Evolutionary conservation across 768 basidiomycete genomes (phyloP).

Genomic region (Russula griseocarnosa): DNA sequence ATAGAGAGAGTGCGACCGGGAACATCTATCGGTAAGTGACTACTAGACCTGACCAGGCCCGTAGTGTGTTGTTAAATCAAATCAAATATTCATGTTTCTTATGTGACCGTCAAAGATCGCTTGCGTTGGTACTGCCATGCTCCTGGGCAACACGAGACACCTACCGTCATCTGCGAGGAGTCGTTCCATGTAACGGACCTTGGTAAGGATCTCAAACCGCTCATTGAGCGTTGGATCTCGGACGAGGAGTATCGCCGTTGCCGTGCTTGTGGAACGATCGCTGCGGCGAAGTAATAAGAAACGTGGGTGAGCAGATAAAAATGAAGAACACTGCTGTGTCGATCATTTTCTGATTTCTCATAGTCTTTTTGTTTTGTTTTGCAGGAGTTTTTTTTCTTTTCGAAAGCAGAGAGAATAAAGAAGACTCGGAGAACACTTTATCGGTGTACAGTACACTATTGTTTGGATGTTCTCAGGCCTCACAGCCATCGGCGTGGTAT

Average conservation of each 20-base stretch:
- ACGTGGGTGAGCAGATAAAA: no score
- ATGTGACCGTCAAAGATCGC: slow-evolving; percentile 51
- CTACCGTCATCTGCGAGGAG: slow-evolving; percentile 80
- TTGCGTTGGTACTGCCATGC: slow-evolving; percentile 90
- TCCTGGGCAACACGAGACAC: slow-evolving; percentile 57
- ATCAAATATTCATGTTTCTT: no score
- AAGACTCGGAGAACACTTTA: background rate
- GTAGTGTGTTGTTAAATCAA: no score
- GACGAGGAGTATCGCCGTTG: slow-evolving; percentile 65
- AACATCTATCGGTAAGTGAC: slow-evolving; percentile 62
- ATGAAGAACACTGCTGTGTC: background rate
- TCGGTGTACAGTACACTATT: background rate
- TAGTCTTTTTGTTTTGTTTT: no score
- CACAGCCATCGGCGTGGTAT: background rate
- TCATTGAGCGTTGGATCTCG: slow-evolving; percentile 81
- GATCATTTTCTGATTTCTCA: background rate
- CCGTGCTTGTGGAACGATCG: slow-evolving; percentile 60
- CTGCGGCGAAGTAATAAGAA: slow-evolving; percentile 47
- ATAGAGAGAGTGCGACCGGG: slow-evolving; percentile 80
- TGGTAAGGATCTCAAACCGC: slow-evolving; percentile 88
- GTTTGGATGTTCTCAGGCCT: background rate
- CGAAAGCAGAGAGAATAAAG: background rate
- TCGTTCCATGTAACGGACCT: slow-evolving; percentile 85
- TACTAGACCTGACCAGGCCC: no score
- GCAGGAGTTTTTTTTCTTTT: background rate